Conservation (phyloP, 306 rosid species). For the Trichosanthes truncata region DNA sequence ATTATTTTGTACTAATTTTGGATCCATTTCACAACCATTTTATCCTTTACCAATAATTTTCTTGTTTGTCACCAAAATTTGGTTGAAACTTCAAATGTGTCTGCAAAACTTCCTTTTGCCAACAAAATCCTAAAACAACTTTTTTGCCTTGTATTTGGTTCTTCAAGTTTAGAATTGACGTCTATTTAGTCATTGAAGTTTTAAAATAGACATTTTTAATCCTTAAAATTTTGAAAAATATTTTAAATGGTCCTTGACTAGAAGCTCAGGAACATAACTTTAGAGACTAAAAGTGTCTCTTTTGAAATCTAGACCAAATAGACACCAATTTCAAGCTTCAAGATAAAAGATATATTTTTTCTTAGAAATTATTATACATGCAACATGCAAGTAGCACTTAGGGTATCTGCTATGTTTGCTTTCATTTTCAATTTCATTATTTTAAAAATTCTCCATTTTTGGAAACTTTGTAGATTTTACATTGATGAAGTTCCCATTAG, state of each 20-base stretch:
- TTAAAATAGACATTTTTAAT: no score
- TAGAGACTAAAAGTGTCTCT: no score
- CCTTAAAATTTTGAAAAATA: no score
- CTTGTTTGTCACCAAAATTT: neutral
- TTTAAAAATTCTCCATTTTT: neutral
- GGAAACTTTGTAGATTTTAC: slow-evolving; percentile 52
- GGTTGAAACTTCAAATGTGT: neutral
- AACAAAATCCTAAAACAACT: neutral
- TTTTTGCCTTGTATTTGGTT: neutral
- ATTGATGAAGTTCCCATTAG: slow-evolving; percentile 88
- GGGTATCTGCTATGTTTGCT: no score
- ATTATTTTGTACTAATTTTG: neutral
- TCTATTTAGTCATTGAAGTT: no score
- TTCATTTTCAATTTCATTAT: neutral
- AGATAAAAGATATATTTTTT: no score
- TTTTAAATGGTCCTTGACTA: no score
- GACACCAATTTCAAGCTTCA: no score
- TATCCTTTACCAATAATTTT: neutral
- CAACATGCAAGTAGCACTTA: no score
- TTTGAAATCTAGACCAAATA: no score
- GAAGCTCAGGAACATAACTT: no score
- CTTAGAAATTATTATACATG: neutral
- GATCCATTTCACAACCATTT: neutral
- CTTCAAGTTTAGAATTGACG: no score
- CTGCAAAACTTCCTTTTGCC: neutral